Evolutionary conservation across 2,329 filamentous ascomycete species (phyloP).

Genomic region (Ophiostoma quercus): DNA sequence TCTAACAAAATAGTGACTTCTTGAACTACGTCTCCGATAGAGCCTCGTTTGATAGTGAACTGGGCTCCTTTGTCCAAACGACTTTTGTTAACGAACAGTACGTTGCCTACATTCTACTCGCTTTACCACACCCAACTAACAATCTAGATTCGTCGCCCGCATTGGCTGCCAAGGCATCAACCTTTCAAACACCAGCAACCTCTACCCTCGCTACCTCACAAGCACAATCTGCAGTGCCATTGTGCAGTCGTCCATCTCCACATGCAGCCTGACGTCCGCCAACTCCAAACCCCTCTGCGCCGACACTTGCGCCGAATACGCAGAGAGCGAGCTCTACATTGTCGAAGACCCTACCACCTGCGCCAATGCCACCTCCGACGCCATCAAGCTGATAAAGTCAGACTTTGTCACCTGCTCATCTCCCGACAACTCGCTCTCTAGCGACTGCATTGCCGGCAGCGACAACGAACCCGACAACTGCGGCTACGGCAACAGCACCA

Average conservation of each 20-base stretch:
- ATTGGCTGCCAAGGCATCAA: constrained; percentile 77
- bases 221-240: constrained; percentile 91
- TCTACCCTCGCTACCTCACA: constrained; percentile 90
- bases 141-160: constrained; percentile 66
- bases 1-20: constrained; percentile 60
- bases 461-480: constrained; percentile 82
- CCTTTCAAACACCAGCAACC: constrained; percentile 68
- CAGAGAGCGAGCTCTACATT: constrained; percentile 82
- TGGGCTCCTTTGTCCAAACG: constrained; percentile 67
- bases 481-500: constrained; percentile 66
- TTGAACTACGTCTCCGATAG: constrained; percentile 73
- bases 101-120: constrained; percentile 31
- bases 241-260: constrained; percentile 74
- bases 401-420: constrained; percentile 88
- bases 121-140: not conserved
- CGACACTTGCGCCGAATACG: constrained; percentile 76
- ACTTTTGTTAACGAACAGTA: constrained; percentile 76
- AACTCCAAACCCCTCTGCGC: constrained; percentile 76
- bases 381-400: constrained; percentile 73
- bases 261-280: constrained; percentile 61
- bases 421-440: constrained; percentile 71
- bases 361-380: constrained; percentile 57
- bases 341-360: constrained; percentile 70
- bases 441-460: constrained; percentile 67
- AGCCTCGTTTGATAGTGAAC: constrained; percentile 68